Conservation (phyloP, 2,329 filamentous ascomycete genomes). For the Trichoderma simmonsii region DNA sequence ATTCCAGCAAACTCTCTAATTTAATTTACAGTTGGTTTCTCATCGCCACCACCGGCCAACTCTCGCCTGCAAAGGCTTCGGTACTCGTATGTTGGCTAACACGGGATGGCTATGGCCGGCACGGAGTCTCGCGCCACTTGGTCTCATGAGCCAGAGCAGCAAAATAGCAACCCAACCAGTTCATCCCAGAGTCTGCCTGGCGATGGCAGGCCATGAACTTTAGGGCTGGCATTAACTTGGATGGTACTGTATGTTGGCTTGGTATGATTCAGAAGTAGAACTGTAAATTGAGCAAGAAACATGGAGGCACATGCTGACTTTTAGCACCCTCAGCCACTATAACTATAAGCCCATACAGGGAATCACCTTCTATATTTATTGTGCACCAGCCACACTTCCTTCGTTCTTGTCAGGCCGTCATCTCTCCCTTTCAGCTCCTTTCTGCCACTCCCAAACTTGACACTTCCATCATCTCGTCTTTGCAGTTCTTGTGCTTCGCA, state of each 20-base stretch:
- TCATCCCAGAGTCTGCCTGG: not conserved
- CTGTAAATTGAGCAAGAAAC: not conserved
- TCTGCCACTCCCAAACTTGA: not conserved
- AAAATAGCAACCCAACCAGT: not conserved
- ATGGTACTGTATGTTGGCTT: not conserved
- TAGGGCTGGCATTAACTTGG: not conserved
- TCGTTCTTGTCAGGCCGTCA: not conserved
- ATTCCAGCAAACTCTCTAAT: not conserved
- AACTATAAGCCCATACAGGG: not conserved
- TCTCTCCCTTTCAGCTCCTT: not conserved
- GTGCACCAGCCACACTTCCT: slow-evolving; percentile 13
- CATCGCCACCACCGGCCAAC: not conserved
- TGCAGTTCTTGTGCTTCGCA: not conserved
- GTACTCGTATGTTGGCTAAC: not conserved
- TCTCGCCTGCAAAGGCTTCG: not conserved
- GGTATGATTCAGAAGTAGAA: not conserved
- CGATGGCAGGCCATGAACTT: not conserved
- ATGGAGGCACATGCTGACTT: not conserved
- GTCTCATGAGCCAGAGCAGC: not conserved
- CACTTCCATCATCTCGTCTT: not conserved
- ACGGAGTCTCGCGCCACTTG: not conserved
- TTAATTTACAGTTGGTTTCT: not conserved
- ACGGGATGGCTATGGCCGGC: not conserved
- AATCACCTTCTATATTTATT: not conserved
- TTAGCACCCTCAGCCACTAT: not conserved